Conservation (phyloP, 2,329 filamentous ascomycete species). For the Graphilbum fragrans region DNA sequence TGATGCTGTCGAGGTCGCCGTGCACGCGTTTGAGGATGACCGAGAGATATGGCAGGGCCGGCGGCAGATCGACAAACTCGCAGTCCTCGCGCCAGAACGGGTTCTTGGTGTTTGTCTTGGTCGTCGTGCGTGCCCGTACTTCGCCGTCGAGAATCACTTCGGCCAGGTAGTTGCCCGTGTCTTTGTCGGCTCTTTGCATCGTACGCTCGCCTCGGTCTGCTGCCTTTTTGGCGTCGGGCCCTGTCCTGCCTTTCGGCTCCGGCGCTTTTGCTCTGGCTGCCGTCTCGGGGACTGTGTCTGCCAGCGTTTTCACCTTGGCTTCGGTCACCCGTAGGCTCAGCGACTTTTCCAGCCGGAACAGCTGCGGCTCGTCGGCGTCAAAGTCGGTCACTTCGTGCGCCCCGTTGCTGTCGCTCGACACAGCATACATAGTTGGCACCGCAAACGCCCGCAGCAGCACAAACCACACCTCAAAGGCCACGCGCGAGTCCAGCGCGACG, state of each 20-base stretch:
- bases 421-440: conserved; percentile 76
- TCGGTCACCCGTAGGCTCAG: conserved; percentile 47
- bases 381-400: conserved; percentile 29
- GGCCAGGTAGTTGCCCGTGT: conserved; percentile 61
- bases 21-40: conserved; percentile 59
- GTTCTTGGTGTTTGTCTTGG: conserved; percentile 57
- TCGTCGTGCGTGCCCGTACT: conserved; percentile 61
- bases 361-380: conserved; percentile 27
- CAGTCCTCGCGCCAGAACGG: conserved; percentile 78
- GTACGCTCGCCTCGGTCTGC: conserved; percentile 11
- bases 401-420: conserved; percentile 31
- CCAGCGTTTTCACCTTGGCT: conserved; percentile 48
- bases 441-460: conserved; percentile 84
- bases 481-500: conserved; percentile 70
- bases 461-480: conserved; percentile 97
- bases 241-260: too few species aligned
- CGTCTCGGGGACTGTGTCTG: conserved; percentile 13
- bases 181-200: conserved; percentile 22
- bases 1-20: conserved; percentile 32
- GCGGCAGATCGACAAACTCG: conserved; percentile 62
- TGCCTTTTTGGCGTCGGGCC: too few species aligned
- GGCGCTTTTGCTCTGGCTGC: not conserved
- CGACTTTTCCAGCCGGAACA: conserved; percentile 51
- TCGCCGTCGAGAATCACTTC: conserved; percentile 74
- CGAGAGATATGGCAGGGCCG: conserved; percentile 55